A percentile compares a stretch with the other conserved stretches of the same genome.
Evolutionary conservation across 2,329 filamentous ascomycete genomes (phyloP).

Genomic region (Hansfordia pulvinata): DNA sequence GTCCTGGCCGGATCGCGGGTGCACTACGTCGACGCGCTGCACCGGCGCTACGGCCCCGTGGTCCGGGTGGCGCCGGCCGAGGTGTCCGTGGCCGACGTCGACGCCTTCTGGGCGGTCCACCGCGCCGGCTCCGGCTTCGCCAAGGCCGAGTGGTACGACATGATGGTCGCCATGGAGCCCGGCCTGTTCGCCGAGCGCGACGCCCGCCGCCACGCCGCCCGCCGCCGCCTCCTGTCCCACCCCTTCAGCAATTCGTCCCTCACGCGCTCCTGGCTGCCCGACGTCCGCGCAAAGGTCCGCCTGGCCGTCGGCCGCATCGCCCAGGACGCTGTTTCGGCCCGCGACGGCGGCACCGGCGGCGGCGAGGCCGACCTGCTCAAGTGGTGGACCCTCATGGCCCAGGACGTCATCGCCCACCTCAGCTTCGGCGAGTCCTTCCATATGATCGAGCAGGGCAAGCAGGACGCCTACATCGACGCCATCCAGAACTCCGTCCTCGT

Average conservation of each 20-base stretch:
- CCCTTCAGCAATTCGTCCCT: conserved; percentile 15
- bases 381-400: conserved; percentile 40
- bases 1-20: not conserved
- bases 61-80: not conserved
- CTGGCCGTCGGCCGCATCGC: conserved; percentile 27
- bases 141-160: conserved; percentile 1
- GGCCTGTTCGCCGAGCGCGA: conserved; percentile 1
- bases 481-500: conserved; percentile 16
- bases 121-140: conserved; percentile 1
- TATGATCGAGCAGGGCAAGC: conserved; percentile 33
- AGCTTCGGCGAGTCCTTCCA: conserved; percentile 39
- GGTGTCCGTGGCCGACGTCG: not conserved
- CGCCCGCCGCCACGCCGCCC: not conserved
- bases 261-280: conserved; percentile 13
- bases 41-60: not conserved
- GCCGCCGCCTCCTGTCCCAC: conserved; percentile 1
- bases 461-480: conserved; percentile 26
- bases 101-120: not conserved
- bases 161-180: not conserved
- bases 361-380: conserved; percentile 32
- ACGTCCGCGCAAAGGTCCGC: conserved; percentile 21
- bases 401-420: conserved; percentile 38
- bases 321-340: conserved; percentile 19
- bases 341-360: not conserved
- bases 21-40: not conserved